Conservation (phyloP, 257 asterid species). For the Nicotiana undulata region DNA sequence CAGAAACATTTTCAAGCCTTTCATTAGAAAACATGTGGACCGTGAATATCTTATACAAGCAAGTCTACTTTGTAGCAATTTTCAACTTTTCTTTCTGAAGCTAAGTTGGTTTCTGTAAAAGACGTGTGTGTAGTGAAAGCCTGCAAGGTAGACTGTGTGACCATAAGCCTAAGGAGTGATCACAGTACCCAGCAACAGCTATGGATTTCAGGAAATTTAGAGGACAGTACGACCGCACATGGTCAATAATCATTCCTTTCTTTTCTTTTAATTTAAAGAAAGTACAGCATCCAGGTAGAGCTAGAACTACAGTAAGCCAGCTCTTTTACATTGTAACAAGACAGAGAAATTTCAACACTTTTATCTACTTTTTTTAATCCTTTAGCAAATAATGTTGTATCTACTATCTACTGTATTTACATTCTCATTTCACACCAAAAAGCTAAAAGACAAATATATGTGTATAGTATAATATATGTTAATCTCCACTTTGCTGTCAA, state of each 20-base stretch:
- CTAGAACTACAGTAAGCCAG: neutral
- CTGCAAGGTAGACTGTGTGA: neutral
- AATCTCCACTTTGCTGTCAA: neutral
- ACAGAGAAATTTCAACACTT: neutral
- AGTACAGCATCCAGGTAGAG: neutral
- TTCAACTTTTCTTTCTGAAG: neutral
- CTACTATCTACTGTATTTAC: neutral
- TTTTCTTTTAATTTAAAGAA: too few species aligned
- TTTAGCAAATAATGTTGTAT: too few species aligned
- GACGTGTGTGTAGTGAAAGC: neutral
- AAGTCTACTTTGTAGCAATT: neutral
- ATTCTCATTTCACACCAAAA: neutral
- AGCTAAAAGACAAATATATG: neutral
- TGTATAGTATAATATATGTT: neutral
- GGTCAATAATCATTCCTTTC: neutral
- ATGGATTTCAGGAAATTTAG: neutral
- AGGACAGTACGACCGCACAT: neutral
- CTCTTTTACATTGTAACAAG: neutral
- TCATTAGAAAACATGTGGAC: neutral
- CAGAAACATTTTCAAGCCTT: neutral
- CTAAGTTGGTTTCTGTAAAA: neutral
- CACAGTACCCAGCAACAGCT: neutral
- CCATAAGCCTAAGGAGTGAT: neutral
- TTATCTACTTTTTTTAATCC: neutral
- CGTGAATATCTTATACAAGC: neutral